Evolutionary conservation across 2,329 filamentous ascomycete species (phyloP).

Genomic region (Penicillium sp.): DNA sequence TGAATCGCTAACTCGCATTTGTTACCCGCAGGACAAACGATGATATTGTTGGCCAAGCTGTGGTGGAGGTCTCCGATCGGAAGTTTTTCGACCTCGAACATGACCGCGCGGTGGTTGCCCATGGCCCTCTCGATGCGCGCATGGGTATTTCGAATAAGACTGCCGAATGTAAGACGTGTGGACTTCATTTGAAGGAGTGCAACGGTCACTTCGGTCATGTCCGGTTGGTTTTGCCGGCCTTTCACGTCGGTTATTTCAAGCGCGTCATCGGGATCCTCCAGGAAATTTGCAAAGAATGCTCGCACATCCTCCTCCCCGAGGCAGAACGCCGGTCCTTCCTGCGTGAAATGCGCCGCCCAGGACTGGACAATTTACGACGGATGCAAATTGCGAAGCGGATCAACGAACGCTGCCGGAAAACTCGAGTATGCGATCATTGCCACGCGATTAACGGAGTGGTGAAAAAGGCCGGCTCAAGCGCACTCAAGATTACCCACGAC

Average conservation of each 20-base stretch:
- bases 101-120: slow-evolving; percentile 66
- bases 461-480: slow-evolving; percentile 71
- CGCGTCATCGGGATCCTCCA: slow-evolving; percentile 89
- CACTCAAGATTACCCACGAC: slow-evolving; percentile 92
- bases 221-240: slow-evolving; percentile 80
- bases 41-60: slow-evolving; percentile 91
- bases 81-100: slow-evolving; percentile 87
- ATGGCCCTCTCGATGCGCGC: slow-evolving; percentile 83
- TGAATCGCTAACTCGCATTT: slow-evolving; percentile 15
- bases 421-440: slow-evolving; percentile 75
- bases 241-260: slow-evolving; percentile 93
- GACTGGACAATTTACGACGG: slow-evolving; percentile 79
- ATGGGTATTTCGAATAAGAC: slow-evolving; percentile 85
- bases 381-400: slow-evolving; percentile 82
- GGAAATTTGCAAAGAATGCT: slow-evolving; percentile 94
- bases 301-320: slow-evolving; percentile 75
- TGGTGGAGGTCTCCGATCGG: slow-evolving; percentile 89
- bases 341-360: slow-evolving; percentile 72
- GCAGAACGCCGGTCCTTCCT: slow-evolving; percentile 70
- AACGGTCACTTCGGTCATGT: slow-evolving; percentile 96
- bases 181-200: slow-evolving; percentile 73
- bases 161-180: slow-evolving; percentile 75
- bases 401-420: slow-evolving; percentile 83
- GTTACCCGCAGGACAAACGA: slow-evolving; percentile 64
- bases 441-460: slow-evolving; percentile 81